A percentile compares a stretch with the other conserved stretches of the same genome.
phyloP scores from a whole-genome alignment of 352 stramenopile genomes.

The Phytophthora macrochlamydospora region DNA sequence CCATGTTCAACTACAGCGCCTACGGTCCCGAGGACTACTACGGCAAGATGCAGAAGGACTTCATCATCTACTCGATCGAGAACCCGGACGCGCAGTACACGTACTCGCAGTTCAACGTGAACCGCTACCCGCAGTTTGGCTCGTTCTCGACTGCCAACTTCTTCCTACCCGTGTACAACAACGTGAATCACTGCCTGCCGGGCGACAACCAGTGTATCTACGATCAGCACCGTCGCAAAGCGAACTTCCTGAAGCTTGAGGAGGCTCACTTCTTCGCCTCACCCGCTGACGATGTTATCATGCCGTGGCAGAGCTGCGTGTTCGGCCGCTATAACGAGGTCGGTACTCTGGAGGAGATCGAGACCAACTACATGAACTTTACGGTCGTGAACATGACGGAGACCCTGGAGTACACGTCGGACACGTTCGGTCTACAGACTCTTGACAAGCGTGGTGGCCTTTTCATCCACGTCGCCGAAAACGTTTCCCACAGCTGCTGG shows the following conservation, averaged over 20 bases:
- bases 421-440: slow-evolving; percentile 45
- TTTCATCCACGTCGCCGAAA: slow-evolving; percentile 25
- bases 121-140: slow-evolving; percentile 33
- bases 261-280: slow-evolving; percentile 51
- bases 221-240: slow-evolving; percentile 36
- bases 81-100: slow-evolving; percentile 25
- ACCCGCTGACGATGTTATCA: slow-evolving; percentile 37
- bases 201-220: slow-evolving; percentile 22
- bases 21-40: slow-evolving; percentile 15
- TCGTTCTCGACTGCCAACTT: slow-evolving; percentile 32
- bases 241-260: slow-evolving; percentile 45
- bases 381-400: slow-evolving; percentile 35
- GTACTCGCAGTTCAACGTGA: slow-evolving; percentile 33
- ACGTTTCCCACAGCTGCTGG: slow-evolving; percentile 46
- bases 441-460: slow-evolving; percentile 39
- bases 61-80: slow-evolving; percentile 26
- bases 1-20: slow-evolving; percentile 20
- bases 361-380: slow-evolving; percentile 35
- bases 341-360: slow-evolving; percentile 26
- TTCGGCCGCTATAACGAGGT: slow-evolving; percentile 50
- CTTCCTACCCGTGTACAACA: slow-evolving; percentile 49
- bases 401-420: slow-evolving; percentile 35
- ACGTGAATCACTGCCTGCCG: slow-evolving; percentile 23
- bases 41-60: slow-evolving; percentile 42
- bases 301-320: slow-evolving; percentile 48